Base-by-base conservation (phyloP, 176 grass and related monocot species). In the Neostapfia colusana region DNA sequence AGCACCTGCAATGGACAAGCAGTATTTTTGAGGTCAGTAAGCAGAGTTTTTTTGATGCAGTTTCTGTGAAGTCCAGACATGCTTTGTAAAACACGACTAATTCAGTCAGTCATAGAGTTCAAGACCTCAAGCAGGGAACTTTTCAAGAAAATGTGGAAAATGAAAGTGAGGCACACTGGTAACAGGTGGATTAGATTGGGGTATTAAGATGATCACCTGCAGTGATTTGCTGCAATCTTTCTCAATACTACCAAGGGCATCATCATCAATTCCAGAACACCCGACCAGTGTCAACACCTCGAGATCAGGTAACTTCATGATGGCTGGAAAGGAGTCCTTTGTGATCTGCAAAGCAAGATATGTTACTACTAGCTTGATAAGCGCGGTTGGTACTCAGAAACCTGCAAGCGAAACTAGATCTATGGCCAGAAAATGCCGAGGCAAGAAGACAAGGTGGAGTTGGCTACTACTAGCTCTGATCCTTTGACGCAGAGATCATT, bases 211-310 rank as follows among this genome's bases (percentile, higher is more conserved):
- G 26, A 23, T 42, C 82, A 97, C 93, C 91, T 88, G 77, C 57
- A 98, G 57, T 17, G 95, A 92, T 74, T 84, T 98, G 61, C 73
- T 88, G 85, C 79, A 90, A 24, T 80, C 77, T 56, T 92, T 78
- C 21, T 82, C 82, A 76, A 94, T 65, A 45, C 43, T 78, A 39
- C 21, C 4, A 27, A 93, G 78, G 8, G 78, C 81, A 39, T 83
- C 77, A 51, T 97, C 95, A 82, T 94, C 84, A 15, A 98, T 86
- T 14, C 82, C 84, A 20, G 82, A 14, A 61, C 95, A 94, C 46
- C 85, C 91, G 53, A 81, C 69, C 55, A 98, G 76, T 55, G 58
- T 45, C 58, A 98, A 43, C 42, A 88, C 79, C 65, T 98, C 25
- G 17, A 98, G 91, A 43, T 85, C 76, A 8, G 87, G 89, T 41